Percentiles rank a stretch among this genome's conserved stretches.
phyloP scores from a whole-genome alignment of 2,329 filamentous ascomycete genomes.

The Lasiodiplodia hormozganensis region DNA sequence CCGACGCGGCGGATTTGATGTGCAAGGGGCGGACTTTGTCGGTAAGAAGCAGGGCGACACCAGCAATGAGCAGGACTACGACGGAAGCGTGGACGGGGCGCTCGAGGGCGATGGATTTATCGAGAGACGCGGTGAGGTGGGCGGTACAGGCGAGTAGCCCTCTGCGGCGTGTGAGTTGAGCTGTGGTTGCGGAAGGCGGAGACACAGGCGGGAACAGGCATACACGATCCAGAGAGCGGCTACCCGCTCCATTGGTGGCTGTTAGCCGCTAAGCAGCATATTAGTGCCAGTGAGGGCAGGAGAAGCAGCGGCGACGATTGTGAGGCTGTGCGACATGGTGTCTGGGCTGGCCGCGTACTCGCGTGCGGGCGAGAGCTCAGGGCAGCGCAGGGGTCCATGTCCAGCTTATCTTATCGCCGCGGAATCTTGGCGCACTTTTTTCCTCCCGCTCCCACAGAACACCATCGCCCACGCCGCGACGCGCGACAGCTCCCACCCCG shows the following conservation, averaged over 20 bases:
- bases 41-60: slow-evolving; percentile 39
- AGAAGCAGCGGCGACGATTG: background rate
- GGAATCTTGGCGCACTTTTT: slow-evolving; percentile 24
- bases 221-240: slow-evolving; percentile 18
- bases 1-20: slow-evolving; percentile 4
- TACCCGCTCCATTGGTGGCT: slow-evolving; percentile 18
- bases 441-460: slow-evolving; percentile 6
- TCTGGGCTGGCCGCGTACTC: background rate
- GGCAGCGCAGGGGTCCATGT: background rate
- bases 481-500: background rate
- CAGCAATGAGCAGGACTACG: slow-evolving; percentile 42
- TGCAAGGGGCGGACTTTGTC: slow-evolving; percentile 11
- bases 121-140: slow-evolving; percentile 41
- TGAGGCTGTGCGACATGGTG: slow-evolving; percentile 20
- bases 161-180: slow-evolving; percentile 33
- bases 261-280: slow-evolving; percentile 12
- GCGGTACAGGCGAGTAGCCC: slow-evolving; percentile 44
- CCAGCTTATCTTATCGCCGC: slow-evolving; percentile 23
- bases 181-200: background rate
- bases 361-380: background rate
- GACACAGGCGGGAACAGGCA: background rate
- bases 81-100: slow-evolving; percentile 44
- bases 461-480: background rate
- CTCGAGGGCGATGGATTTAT: slow-evolving; percentile 45
- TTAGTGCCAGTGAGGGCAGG: background rate